phyloP scores from a whole-genome alignment of 225 moss, liverwort and hornwort species.

The Pleurozium schreberi region DNA sequence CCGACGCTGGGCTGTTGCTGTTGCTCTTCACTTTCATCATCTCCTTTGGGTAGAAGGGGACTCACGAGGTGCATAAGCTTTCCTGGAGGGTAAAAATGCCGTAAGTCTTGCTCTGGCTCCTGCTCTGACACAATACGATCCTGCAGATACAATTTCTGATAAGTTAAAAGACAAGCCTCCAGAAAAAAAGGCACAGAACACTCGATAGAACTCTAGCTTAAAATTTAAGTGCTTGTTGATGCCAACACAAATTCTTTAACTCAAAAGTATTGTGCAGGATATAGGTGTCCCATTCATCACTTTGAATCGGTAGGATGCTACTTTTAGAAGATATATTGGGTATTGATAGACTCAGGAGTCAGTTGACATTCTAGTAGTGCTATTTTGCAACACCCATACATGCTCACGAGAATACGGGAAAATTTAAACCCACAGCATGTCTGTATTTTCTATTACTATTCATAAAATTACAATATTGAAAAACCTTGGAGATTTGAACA shows the following conservation, averaged over 20 bases:
- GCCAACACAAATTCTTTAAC: background rate
- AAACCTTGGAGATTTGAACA: background rate
- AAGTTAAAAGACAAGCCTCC: background rate
- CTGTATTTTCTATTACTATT: background rate
- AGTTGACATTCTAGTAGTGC: background rate
- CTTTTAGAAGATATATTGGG: background rate
- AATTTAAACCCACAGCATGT: background rate
- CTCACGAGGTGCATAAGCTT: slow-evolving; percentile 83
- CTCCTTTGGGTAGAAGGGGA: slow-evolving; percentile 28
- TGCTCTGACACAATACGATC: slow-evolving; percentile 66
- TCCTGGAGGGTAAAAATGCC: slow-evolving; percentile 87
- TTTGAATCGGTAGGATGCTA: background rate
- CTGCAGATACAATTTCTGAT: slow-evolving; percentile 14
- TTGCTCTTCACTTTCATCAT: slow-evolving; percentile 3
- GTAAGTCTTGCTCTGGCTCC: slow-evolving; percentile 42
- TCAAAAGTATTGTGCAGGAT: background rate
- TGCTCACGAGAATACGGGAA: background rate
- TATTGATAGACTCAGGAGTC: background rate
- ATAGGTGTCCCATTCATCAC: background rate
- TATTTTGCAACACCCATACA: background rate
- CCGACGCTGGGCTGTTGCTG: slow-evolving; percentile 27
- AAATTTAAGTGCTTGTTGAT: background rate
- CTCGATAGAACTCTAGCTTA: background rate
- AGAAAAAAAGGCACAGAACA: background rate
- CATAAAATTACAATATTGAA: background rate